Base-by-base conservation (phyloP, 164 flowering plant genomes). In the Protea cynaroides region DNA sequence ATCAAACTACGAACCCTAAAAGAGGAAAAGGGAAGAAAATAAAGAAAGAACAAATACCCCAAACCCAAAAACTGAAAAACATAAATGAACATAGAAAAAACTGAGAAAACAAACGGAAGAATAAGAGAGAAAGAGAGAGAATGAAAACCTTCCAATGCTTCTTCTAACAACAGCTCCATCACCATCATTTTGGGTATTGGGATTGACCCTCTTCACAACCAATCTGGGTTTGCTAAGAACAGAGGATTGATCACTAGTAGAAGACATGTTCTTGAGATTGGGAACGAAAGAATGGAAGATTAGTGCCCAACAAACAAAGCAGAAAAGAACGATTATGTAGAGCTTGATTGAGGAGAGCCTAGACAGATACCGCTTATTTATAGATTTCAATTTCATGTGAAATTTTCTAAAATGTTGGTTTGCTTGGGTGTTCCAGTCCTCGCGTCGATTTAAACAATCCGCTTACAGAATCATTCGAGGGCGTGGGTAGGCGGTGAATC, bases 101-200 rank as follows among this genome's bases (percentile, higher is more conserved):
- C 9, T 24, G 1, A 10, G 19, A 22, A 24, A 9, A 54, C n/a
- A n/a, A n/a, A n/a, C n/a, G n/a, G n/a, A 49, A 7, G 40, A 19
- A 57, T 10, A 61, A 24, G 19, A 65, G 19, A 38, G 29, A 11
- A n/a, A 44, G 55, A 24, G 12, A 47, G 62, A 59, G 8, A 66
- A 22, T 36, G 2, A n/a, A 23, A 19, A 86, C 92, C 86, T 82
- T 68, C 89, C 89, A 73, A 86, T 84, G 84, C 80, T 77, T 75
- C 92, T 80, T 54, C 89, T 78, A 24, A 84, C 89, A 58, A 78
- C 71, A 53, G 92, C 92, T 29, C 92, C 92, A 44, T 82, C 84
- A 22, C 93, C 93, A 44, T 87, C 93, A 58, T 56, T 62, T 64
- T 83, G 89, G 61, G 65, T 80, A 65, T 72, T 82, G 43, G 87